Conservation (phyloP, 805 yeast species). For the Lachancea meyersii region DNA sequence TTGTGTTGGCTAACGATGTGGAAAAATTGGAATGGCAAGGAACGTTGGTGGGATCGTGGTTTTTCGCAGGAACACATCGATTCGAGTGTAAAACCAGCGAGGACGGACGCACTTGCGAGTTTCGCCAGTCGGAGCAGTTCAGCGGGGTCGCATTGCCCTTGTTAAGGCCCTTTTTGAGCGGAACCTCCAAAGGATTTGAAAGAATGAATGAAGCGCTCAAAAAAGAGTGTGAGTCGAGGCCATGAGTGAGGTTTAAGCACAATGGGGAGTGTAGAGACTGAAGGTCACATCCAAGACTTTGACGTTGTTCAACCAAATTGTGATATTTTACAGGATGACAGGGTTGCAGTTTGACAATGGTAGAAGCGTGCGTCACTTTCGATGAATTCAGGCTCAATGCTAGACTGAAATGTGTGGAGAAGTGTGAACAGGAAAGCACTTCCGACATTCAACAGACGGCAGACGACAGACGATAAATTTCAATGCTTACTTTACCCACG, state of each 20-base stretch:
- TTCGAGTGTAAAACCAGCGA: conserved; percentile 1
- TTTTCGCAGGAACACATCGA: conserved; percentile 4
- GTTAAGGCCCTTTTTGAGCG: conserved; percentile 1
- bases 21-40: conserved; percentile 5
- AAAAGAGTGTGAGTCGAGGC: conserved; percentile 2
- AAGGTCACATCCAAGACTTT: too few relatives aligned
- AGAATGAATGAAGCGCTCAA: conserved; percentile 3
- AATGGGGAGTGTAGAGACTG: too few relatives aligned
- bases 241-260: neutral
- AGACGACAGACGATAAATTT: too few relatives aligned
- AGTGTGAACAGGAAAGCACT: too few relatives aligned
- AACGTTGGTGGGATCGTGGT: neutral
- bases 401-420: too few relatives aligned
- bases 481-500: too few relatives aligned
- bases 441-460: too few relatives aligned
- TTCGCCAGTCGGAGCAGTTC: conserved; percentile 1
- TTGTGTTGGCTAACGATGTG: conserved; percentile 2
- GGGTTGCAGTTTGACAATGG: too few relatives aligned
- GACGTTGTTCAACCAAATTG: too few relatives aligned
- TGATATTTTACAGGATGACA: too few relatives aligned
- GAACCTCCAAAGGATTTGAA: neutral
- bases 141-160: conserved; percentile 1
- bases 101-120: neutral
- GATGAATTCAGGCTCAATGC: too few relatives aligned
- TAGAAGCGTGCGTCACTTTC: too few relatives aligned